Conservation (phyloP, 768 basidiomycete genomes). For the Termitomyces sp. region DNA sequence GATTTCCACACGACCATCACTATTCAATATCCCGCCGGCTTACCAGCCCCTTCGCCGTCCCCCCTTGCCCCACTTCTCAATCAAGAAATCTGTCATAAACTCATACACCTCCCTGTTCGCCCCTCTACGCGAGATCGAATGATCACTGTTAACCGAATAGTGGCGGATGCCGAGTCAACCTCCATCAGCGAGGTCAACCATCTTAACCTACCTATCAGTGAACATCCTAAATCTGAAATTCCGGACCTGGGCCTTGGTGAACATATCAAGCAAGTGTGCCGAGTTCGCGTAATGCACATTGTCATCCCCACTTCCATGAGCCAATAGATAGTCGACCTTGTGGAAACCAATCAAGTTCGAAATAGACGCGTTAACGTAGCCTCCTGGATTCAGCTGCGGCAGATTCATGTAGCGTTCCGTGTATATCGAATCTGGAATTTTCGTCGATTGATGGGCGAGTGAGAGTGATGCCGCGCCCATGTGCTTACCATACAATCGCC, state of each 20-base stretch:
- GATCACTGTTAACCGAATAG: conserved; percentile 52
- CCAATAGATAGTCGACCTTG: conserved; percentile 74
- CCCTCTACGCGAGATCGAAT: conserved; percentile 64
- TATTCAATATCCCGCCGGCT: not conserved
- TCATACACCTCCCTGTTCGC: conserved; percentile 84
- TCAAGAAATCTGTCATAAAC: conserved; percentile 77
- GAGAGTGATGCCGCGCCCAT: not conserved
- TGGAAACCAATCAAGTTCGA: conserved; percentile 85
- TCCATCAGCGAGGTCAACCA: conserved; percentile 10
- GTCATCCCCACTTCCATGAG: conserved; percentile 93
- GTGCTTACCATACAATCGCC: conserved; percentile 68
- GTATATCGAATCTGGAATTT: conserved; percentile 77
- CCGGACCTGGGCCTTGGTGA: conserved; percentile 70
- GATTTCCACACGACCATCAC: not conserved
- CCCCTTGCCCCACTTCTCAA: conserved; percentile 93
- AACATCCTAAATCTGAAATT: conserved; percentile 91
- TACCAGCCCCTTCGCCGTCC: conserved; percentile 60
- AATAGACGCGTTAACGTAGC: conserved; percentile 89
- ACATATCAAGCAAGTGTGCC: conserved; percentile 88
- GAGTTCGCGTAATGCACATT: conserved; percentile 95
- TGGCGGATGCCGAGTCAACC: conserved; percentile 13
- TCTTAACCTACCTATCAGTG: conserved; percentile 75
- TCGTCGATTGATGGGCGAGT: conserved; percentile 4
- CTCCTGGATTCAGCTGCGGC: conserved; percentile 69
- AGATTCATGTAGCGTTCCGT: conserved; percentile 97